Base-by-base conservation (phyloP, 176 grass and related monocot genomes). In the Triticum timopheevii region DNA sequence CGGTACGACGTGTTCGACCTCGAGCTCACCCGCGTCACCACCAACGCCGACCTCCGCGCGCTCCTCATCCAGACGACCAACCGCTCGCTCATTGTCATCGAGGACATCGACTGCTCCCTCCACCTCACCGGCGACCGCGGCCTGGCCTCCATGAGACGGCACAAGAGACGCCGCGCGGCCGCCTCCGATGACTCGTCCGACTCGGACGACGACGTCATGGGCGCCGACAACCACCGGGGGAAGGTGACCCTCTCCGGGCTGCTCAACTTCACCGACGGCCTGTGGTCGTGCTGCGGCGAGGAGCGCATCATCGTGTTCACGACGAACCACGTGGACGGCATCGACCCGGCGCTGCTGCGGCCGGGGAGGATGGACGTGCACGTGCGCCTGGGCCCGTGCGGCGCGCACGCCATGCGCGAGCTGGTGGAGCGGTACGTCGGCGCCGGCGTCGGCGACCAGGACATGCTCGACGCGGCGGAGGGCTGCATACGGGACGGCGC, bases 241-340 rank as follows among this genome's bases (percentile, higher is more conserved):
- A 89, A 88, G 88, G 97, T 99, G 73, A 99, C 97, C 16, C 92
- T 96, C 38, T 99, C 92, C 10, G 97, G 97, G 6, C 83, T 99
- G 19, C 86, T 99, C 58, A 99, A 99, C 80, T 99, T 99, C 89
- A 99, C 94, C 20, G 97, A 99, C 85, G 97, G 94, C 30, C 79
- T 99, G 24, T 99, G 97, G 97, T 99, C 94, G 76, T 94, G 97
- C 90, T 99, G 97, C 86, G 92, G 97, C 31, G 97, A 99, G 88
- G 97, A 99, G 82, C 91, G 89, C 59, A 79, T 94, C 65, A 96
- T 96, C 73, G 94, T 99, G 40, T 99, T 99, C 90, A 99, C 94
- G 40, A 96, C 97, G 61, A 99, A 99, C 88, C 92, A 96, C 86
- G 94, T 92, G 73, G 92, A 96, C 65, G 92, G 90, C 40, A 90